A percentile compares a stretch with the other conserved stretches of the same genome.
Evolutionary conservation across 2,329 filamentous ascomycete species (phyloP).

Genomic region (Nigrospora oryzae): DNA sequence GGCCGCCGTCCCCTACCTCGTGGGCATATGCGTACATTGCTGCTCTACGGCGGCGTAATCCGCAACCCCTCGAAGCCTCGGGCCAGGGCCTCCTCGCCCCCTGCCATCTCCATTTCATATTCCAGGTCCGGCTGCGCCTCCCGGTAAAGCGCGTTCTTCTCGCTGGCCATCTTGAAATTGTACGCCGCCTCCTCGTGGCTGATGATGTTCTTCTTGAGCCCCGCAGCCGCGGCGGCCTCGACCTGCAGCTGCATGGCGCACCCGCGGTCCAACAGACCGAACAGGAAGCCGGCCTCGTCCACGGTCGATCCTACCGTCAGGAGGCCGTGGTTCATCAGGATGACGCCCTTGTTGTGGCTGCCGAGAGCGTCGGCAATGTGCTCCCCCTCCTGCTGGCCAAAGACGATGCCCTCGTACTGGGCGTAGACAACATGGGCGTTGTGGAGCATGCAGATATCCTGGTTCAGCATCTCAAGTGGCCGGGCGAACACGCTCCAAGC

Average conservation of each 20-base stretch:
- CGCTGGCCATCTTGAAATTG: conserved; percentile 28
- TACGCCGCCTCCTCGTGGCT: conserved; percentile 31
- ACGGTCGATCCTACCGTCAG: conserved; percentile 64
- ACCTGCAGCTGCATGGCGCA: conserved; percentile 61
- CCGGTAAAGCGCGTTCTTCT: conserved; percentile 20
- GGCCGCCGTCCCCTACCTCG: no score
- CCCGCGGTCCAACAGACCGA: conserved; percentile 58
- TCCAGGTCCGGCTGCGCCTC: conserved; percentile 24
- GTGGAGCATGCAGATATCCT: conserved; percentile 58
- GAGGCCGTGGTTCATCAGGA: conserved; percentile 65
- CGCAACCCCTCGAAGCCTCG: conserved; percentile 18
- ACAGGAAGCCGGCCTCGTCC: conserved; percentile 66
- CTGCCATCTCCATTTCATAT: conserved; percentile 20
- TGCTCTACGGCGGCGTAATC: conserved; percentile 7
- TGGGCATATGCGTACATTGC: neutral
- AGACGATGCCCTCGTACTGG: conserved; percentile 40
- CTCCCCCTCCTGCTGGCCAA: conserved; percentile 56
- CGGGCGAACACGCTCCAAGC: conserved; percentile 59
- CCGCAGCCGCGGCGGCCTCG: conserved; percentile 48
- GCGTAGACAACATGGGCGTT: conserved; percentile 57
- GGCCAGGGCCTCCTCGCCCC: conserved; percentile 20
- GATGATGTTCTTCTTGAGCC: conserved; percentile 30
- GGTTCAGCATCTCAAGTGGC: conserved; percentile 63
- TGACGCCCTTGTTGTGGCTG: conserved; percentile 45
- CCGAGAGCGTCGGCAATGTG: conserved; percentile 57